Percentiles rank a stretch among this genome's conserved stretches.
Evolutionary conservation across 2,329 filamentous ascomycete genomes (phyloP).

Genomic region (Lachnellula arida): DNA sequence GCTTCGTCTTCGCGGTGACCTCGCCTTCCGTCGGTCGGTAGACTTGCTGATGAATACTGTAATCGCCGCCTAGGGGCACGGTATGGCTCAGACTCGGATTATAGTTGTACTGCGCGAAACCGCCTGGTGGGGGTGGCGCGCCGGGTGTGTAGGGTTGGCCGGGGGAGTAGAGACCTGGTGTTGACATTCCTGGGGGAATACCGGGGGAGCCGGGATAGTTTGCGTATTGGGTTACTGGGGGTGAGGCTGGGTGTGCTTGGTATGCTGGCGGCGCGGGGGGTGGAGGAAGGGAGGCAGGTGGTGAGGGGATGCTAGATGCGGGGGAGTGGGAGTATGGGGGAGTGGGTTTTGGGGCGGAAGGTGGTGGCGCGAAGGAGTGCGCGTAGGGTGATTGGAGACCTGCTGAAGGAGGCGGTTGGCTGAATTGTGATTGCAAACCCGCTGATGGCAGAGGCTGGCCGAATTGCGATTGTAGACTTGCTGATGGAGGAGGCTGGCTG

Average conservation of each 20-base stretch:
- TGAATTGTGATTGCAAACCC: slow-evolving; percentile 13
- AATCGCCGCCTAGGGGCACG: slow-evolving; percentile 41
- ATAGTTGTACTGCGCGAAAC: slow-evolving; percentile 53
- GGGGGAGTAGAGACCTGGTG: slow-evolving; percentile 20
- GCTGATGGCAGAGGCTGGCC: slow-evolving; percentile 11
- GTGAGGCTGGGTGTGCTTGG: slow-evolving; percentile 10
- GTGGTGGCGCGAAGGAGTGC: slow-evolving; percentile 24
- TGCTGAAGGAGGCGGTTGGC: slow-evolving; percentile 12
- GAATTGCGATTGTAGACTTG: slow-evolving; percentile 10
- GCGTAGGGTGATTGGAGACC: slow-evolving; percentile 21
- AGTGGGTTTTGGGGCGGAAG: slow-evolving; percentile 12
- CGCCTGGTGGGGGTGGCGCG: slow-evolving; percentile 43
- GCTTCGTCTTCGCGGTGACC: slow-evolving; percentile 33
- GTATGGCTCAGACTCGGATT: slow-evolving; percentile 27
- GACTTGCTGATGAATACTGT: slow-evolving; percentile 61
- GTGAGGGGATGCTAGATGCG: background rate
- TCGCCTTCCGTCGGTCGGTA: slow-evolving; percentile 66
- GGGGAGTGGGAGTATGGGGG: slow-evolving; percentile 11
- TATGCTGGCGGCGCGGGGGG: slow-evolving; percentile 18
- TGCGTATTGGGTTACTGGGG: slow-evolving; percentile 37
- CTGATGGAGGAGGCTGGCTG: slow-evolving; percentile 2
- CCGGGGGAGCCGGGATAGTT: slow-evolving; percentile 34
- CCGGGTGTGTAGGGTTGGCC: slow-evolving; percentile 8
- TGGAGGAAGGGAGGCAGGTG: slow-evolving; percentile 4
- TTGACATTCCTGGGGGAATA: slow-evolving; percentile 36